Conservation (phyloP, 2,329 filamentous ascomycete genomes). For the Nemania sp. region DNA sequence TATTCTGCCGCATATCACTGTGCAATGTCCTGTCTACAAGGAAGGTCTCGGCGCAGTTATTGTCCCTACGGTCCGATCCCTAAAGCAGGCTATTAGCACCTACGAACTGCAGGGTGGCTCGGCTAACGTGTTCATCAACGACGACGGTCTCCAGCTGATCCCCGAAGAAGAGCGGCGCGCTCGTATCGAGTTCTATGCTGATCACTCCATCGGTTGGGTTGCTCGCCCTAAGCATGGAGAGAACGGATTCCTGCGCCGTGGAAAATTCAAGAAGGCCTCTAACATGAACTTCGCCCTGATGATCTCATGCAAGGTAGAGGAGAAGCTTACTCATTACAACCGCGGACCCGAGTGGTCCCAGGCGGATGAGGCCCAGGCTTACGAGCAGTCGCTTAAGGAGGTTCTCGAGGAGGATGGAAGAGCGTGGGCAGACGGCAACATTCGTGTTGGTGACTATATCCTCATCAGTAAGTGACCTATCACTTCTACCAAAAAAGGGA, state of each 20-base stretch:
- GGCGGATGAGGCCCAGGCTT: conserved; percentile 62
- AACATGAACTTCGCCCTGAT: conserved; percentile 81
- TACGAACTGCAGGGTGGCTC: conserved; percentile 84
- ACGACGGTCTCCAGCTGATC: conserved; percentile 78
- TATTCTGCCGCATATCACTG: conserved; percentile 78
- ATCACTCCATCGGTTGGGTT: conserved; percentile 77
- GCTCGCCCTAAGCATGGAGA: conserved; percentile 73
- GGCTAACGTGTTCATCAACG: conserved; percentile 81
- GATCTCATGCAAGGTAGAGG: conserved; percentile 72
- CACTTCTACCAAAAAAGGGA: neutral
- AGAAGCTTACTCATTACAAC: conserved; percentile 61
- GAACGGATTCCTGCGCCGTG: conserved; percentile 67
- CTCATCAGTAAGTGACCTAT: conserved; percentile 61
- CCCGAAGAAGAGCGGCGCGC: conserved; percentile 70
- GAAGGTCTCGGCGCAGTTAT: conserved; percentile 83
- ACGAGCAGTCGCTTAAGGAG: conserved; percentile 61
- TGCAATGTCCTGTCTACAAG: conserved; percentile 91
- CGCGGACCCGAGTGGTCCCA: conserved; percentile 58
- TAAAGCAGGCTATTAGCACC: conserved; percentile 81
- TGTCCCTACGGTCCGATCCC: conserved; percentile 78
- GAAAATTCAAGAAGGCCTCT: conserved; percentile 79
- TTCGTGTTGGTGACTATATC: conserved; percentile 72
- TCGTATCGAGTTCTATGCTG: conserved; percentile 75
- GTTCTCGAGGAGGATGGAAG: conserved; percentile 65
- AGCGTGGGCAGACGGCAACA: conserved; percentile 71